These are phyloP conservation scores for Trichoderma hamatum DNA, from an alignment of 2,329 filamentous ascomycete species.

Conservation along the genomic window DNA sequence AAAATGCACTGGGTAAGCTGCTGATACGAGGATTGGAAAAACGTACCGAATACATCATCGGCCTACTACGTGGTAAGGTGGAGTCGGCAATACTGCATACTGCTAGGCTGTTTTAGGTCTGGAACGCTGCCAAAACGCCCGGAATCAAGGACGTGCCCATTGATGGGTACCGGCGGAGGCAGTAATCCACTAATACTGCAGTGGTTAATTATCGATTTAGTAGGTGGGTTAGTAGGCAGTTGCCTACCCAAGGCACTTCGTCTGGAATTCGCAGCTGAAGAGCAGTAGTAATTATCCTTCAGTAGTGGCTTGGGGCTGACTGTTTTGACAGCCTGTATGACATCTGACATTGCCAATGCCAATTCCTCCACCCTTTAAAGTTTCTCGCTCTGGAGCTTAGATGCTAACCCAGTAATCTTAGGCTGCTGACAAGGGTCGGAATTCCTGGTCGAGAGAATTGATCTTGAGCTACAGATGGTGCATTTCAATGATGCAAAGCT, in stretches of 20 bases:
- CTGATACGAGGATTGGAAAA: slow-evolving; percentile 9
- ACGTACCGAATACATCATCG: slow-evolving; percentile 23
- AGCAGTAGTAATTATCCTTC: neutral
- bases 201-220: neutral
- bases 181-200: neutral
- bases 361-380: neutral
- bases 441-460: neutral
- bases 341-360: neutral
- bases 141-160: neutral
- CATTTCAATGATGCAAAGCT: neutral
- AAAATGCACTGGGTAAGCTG: slow-evolving; percentile 3
- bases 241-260: neutral
- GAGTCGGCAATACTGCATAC: neutral
- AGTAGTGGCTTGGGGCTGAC: neutral
- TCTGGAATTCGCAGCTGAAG: neutral
- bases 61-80: slow-evolving; percentile 6
- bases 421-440: neutral
- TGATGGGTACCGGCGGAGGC: neutral
- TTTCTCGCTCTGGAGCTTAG: neutral
- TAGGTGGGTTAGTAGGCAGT: neutral
- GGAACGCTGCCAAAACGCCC: neutral
- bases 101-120: neutral
- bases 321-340: neutral
- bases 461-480: neutral
- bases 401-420: neutral